Base-by-base conservation (phyloP, 73 alveolate species). In the Uronychia binucleata region DNA sequence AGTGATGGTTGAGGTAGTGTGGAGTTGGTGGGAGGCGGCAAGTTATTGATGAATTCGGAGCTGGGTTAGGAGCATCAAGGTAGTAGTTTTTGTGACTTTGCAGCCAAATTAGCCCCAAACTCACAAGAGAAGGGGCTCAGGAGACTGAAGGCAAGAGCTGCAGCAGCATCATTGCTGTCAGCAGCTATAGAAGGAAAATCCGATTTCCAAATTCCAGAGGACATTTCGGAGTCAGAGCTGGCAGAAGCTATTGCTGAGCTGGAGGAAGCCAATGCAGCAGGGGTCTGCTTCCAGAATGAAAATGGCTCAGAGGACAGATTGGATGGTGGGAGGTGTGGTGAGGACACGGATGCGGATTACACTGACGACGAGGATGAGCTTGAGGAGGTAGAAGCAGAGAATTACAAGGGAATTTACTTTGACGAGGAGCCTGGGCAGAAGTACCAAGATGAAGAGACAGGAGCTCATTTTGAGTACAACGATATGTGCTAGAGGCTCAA, bases 381-480 rank as follows among this genome's bases (percentile, higher is more conserved):
- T n/a, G n/a, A n/a, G n/a, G n/a, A n/a, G n/a, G n/a, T n/a, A n/a
- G n/a, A n/a, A n/a, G n/a, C n/a, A n/a, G n/a, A 14, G n/a, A 85
- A 85, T 82, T 85, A 77, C 33, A 85, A 85, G 86, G 92, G 92
- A 19, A 85, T 85, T 58, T 85, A 85, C 75, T 85, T 85, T 77
- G 32, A 78, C 31, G 92, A 85, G n/a, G 92, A 85, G 28, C 76
- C 77, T 74, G 85, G 87, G 25, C 59, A 85, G 35, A 85, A 85
- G 60, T 85, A 85, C 57, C 46, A 74, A 26, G 86, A 78, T 33
- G 87, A 86, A 19, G 92, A 46, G 1, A 85, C 86, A 28, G 92
- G 92, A 28, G 92, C 92, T 25, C 92, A 85, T 58, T 85, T 85
- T 46, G 92, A 85, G 33, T 85, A 74, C 76, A 79, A 57, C 8